Evolutionary conservation across 306 rosid genomes (phyloP).

Genomic region (Acacia crassicarpa): DNA sequence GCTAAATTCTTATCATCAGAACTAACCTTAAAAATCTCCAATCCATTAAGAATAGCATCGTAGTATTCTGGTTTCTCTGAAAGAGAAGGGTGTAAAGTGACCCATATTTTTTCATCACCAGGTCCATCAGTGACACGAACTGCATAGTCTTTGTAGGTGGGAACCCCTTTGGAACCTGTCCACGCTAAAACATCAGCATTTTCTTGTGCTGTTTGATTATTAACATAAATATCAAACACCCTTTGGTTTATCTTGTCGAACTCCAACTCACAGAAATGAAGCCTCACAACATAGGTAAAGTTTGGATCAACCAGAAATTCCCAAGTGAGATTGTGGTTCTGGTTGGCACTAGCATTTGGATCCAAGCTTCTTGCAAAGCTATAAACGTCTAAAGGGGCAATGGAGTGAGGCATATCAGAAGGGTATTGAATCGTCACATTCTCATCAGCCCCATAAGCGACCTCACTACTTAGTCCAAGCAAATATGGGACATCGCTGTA

Average conservation of each 20-base stretch:
- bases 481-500: conserved; percentile 45
- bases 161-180: conserved; percentile 38
- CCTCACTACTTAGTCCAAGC: conserved; percentile 37
- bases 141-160: conserved; percentile 47
- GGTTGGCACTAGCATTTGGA: conserved; percentile 19
- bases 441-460: conserved; percentile 28
- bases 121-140: conserved; percentile 17
- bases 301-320: conserved; percentile 42
- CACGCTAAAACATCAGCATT: conserved; percentile 44
- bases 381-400: conserved; percentile 48
- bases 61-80: conserved; percentile 38
- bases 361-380: conserved; percentile 50
- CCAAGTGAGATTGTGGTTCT: conserved; percentile 51
- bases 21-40: conserved; percentile 52
- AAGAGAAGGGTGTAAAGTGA: conserved; percentile 46
- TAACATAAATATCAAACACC: conserved; percentile 49
- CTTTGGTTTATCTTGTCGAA: conserved; percentile 38
- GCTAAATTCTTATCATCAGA: conserved; percentile 39
- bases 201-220: conserved; percentile 42
- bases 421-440: conserved; percentile 36
- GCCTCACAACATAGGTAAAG: conserved; percentile 51
- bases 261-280: conserved; percentile 54
- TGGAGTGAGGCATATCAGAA: conserved; percentile 17
- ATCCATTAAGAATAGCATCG: conserved; percentile 50
- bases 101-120: conserved; percentile 42